Conservation (phyloP, 805 yeast species). For the Saturnispora halmiae region DNA sequence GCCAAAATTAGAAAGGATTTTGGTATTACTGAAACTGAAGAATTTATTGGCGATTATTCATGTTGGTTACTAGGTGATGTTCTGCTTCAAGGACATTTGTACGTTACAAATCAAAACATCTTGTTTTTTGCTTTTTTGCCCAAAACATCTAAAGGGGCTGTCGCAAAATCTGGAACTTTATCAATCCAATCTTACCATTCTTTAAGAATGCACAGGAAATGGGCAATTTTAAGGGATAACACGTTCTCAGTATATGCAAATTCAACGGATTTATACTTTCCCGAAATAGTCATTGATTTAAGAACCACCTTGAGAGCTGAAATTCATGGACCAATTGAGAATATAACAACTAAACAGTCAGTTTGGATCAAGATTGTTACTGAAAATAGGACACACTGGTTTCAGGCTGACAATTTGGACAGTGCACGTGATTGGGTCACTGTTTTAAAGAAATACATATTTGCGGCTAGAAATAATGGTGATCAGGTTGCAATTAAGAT, state of each 20-base stretch:
- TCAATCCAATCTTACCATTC: constrained; percentile 34
- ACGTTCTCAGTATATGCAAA: constrained; percentile 59
- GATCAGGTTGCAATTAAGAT: constrained; percentile 70
- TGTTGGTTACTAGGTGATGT: constrained; percentile 82
- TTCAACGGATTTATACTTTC: constrained; percentile 80
- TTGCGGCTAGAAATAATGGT: constrained; percentile 59
- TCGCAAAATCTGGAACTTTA: constrained; percentile 43
- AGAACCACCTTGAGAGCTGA: constrained; percentile 55
- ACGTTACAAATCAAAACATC: constrained; percentile 54
- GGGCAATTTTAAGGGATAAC: constrained; percentile 71
- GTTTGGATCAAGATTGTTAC: constrained; percentile 53
- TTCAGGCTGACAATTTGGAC: constrained; percentile 63
- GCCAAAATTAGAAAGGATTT: constrained; percentile 31
- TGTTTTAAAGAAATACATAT: constrained; percentile 63
- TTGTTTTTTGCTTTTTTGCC: constrained; percentile 79
- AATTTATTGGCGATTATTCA: constrained; percentile 50
- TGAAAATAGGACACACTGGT: constrained; percentile 47
- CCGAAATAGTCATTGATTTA: constrained; percentile 65
- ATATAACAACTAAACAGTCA: constrained; percentile 20
- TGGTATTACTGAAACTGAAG: constrained; percentile 44
- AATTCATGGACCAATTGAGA: constrained; percentile 25
- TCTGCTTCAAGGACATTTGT: constrained; percentile 75
- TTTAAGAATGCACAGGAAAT: constrained; percentile 43
- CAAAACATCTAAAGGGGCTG: constrained; percentile 31
- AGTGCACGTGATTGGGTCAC: constrained; percentile 79